phyloP scores from a whole-genome alignment of 352 stramenopile species.

The Phytophthora palmivora region DNA sequence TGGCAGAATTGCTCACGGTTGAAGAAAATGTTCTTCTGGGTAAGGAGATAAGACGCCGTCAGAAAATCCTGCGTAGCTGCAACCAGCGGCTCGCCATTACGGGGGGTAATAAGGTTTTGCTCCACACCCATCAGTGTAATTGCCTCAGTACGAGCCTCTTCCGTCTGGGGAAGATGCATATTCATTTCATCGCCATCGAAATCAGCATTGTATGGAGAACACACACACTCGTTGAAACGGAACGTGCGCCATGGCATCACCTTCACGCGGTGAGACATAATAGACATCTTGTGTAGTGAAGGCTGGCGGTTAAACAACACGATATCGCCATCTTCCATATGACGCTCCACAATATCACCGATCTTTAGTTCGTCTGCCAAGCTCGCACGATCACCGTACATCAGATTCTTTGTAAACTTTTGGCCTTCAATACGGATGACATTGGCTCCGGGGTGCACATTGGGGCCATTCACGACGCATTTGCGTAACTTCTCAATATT shows the following conservation, averaged over 20 bases:
- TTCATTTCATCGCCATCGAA: conserved; percentile 99
- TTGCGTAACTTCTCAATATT: conserved; percentile 98
- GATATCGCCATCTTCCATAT: conserved; percentile 99
- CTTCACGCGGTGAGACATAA: conserved; percentile 95
- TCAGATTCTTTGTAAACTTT: conserved; percentile 91
- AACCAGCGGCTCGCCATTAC: conserved; percentile 98
- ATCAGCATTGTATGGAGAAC: conserved; percentile 99
- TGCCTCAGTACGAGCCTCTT: conserved; percentile 98
- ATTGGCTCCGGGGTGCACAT: conserved; percentile 98
- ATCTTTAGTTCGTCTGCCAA: conserved; percentile 95
- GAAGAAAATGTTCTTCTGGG: conserved; percentile 99
- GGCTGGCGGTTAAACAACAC: conserved; percentile 99
- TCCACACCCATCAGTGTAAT: conserved; percentile 98
- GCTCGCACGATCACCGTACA: conserved; percentile 95
- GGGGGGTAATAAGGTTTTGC: conserved; percentile 97
- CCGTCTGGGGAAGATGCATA: conserved; percentile 99
- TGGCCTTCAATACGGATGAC: conserved; percentile 87
- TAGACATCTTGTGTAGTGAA: conserved; percentile 99
- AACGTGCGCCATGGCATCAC: conserved; percentile 99
- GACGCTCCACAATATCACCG: conserved; percentile 98
- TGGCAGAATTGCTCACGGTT: conserved; percentile 97
- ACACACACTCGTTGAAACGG: conserved; percentile 99
- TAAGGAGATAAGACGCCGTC: conserved; percentile 98
- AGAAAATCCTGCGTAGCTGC: conserved; percentile 99
- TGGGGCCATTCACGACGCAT: conserved; percentile 96